These are phyloP conservation scores for Neurospora crassa DNA, from an alignment of 2,329 filamentous ascomycete species.

Conservation along the genomic window DNA sequence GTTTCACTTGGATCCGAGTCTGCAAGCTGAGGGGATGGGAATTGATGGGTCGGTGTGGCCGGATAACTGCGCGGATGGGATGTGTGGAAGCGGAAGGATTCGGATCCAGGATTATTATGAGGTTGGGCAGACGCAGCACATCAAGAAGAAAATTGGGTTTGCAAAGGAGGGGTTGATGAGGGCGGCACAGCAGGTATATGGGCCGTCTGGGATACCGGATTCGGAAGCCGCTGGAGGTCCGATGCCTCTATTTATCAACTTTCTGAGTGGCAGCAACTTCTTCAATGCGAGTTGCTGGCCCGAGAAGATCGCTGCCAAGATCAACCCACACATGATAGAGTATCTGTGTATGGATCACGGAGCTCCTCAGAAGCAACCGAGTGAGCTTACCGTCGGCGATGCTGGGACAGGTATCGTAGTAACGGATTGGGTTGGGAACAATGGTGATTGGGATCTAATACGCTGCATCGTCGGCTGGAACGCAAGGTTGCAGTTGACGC, in stretches of 20 bases:
- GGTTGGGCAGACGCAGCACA: constrained; percentile 63
- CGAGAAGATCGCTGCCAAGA: constrained; percentile 75
- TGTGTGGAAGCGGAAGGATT: constrained; percentile 59
- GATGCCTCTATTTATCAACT: constrained; percentile 77
- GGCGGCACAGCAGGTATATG: constrained; percentile 44
- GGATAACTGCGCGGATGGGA: constrained; percentile 75
- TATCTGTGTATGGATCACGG: constrained; percentile 51
- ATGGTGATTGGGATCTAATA: constrained; percentile 85
- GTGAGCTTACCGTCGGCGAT: constrained; percentile 48
- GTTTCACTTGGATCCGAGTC: constrained; percentile 54
- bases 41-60: constrained; percentile 65
- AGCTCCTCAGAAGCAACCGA: constrained; percentile 38
- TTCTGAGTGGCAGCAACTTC: constrained; percentile 85
- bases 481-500: constrained; percentile 47
- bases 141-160: constrained; percentile 70
- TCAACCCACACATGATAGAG: constrained; percentile 68
- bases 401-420: constrained; percentile 81
- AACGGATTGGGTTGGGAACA: constrained; percentile 83
- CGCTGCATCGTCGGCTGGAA: constrained; percentile 90
- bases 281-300: constrained; percentile 91
- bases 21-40: constrained; percentile 42
- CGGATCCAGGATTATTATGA: constrained; percentile 95
- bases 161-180: constrained; percentile 68
- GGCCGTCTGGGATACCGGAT: constrained; percentile 28
- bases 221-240: constrained; percentile 3